Evolutionary conservation across 768 basidiomycete species (phyloP).

Genomic region (Russula lepida): DNA sequence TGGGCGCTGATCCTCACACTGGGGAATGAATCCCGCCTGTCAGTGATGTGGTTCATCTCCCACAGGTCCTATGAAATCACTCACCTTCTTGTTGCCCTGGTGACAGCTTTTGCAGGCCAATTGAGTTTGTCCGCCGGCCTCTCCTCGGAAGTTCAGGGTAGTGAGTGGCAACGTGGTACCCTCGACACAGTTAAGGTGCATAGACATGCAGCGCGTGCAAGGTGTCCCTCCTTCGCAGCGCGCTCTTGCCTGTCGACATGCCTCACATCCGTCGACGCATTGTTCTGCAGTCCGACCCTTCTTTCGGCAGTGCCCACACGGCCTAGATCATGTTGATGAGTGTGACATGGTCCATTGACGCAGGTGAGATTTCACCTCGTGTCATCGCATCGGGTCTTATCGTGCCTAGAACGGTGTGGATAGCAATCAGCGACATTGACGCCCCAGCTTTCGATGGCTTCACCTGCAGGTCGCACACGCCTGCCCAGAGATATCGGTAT

Average conservation of each 20-base stretch:
- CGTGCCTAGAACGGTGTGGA: conserved; percentile 35
- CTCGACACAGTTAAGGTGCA: conserved; percentile 40
- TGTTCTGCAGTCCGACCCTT: conserved; percentile 44
- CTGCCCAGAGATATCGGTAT: conserved; percentile 27
- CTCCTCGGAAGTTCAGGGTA: conserved; percentile 22
- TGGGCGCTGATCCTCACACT: conserved; percentile 60
- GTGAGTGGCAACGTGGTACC: conserved; percentile 26
- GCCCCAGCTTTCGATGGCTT: conserved; percentile 17
- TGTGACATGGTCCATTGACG: background rate
- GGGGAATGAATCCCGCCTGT: background rate
- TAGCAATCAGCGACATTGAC: conserved; percentile 3
- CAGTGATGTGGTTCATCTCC: background rate
- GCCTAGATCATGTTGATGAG: conserved; percentile 29
- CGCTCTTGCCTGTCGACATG: conserved; percentile 44
- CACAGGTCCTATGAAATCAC: background rate
- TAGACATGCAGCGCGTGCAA: conserved; percentile 30
- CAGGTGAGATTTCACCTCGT: conserved; percentile 34
- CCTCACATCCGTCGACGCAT: conserved; percentile 55
- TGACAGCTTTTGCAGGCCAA: conserved; percentile 53
- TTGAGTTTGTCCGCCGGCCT: conserved; percentile 43
- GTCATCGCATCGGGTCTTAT: conserved; percentile 57
- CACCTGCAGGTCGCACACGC: conserved; percentile 57
- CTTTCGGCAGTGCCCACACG: conserved; percentile 50
- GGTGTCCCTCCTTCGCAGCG: conserved; percentile 35
- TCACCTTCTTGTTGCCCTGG: conserved; percentile 58